Conservation (phyloP, 2,329 filamentous ascomycete genomes). For the Xylariaceae sp. region DNA sequence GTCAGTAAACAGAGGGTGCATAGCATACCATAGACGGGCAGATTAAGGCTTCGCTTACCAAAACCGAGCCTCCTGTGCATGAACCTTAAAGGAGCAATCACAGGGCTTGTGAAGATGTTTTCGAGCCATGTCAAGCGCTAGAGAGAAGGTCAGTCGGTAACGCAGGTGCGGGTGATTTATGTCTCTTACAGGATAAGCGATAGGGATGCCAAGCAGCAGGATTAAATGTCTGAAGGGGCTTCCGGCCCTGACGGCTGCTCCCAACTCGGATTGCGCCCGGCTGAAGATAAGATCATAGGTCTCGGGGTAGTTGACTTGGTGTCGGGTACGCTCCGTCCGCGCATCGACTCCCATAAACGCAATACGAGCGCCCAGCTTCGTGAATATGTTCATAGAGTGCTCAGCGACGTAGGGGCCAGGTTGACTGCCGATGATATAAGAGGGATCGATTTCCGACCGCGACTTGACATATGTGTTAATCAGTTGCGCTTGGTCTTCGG, state of each 20-base stretch:
- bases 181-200: constrained; percentile 66
- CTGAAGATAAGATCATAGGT: constrained; percentile 82
- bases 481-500: constrained; percentile 65
- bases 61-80: constrained; percentile 86
- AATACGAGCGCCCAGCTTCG: constrained; percentile 74
- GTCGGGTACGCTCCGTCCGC: constrained; percentile 86
- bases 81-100: constrained; percentile 85
- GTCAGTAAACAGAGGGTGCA: background rate
- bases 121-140: constrained; percentile 91
- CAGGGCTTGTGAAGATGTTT: constrained; percentile 78
- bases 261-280: constrained; percentile 68
- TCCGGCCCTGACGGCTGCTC: constrained; percentile 57
- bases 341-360: constrained; percentile 88
- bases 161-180: background rate
- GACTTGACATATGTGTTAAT: constrained; percentile 66
- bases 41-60: no score
- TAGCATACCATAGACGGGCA: no score
- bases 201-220: constrained; percentile 78
- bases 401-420: constrained; percentile 88
- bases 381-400: constrained; percentile 79
- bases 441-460: constrained; percentile 48
- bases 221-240: constrained; percentile 85
- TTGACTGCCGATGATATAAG: constrained; percentile 72
- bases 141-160: constrained; percentile 7
- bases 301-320: constrained; percentile 90